Conservation (phyloP, 768 basidiomycete genomes). For the Leccinum subtestaceum region DNA sequence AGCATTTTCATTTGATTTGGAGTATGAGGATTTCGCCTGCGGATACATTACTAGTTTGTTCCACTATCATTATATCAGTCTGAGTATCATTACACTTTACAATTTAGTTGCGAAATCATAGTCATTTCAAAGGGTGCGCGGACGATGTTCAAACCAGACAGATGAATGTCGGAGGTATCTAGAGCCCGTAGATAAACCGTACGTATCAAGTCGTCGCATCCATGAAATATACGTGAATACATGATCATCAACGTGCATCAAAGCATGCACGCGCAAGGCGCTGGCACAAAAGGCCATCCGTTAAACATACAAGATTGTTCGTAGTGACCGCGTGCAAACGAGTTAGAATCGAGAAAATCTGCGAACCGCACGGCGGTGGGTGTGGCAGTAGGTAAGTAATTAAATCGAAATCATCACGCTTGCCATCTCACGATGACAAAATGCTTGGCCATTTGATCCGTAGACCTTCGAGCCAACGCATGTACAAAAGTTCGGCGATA, state of each 20-base stretch:
- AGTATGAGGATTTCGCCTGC: neutral
- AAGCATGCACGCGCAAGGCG: neutral
- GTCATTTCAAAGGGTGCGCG: neutral
- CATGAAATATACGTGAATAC: constrained; percentile 17
- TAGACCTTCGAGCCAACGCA: constrained; percentile 93
- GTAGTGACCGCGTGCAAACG: constrained; percentile 3
- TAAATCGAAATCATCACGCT: no score
- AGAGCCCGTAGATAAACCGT: neutral
- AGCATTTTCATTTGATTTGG: constrained; percentile 21
- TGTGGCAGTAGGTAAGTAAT: neutral
- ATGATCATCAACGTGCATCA: constrained; percentile 4
- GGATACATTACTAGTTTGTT: constrained; percentile 11
- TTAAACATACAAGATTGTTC: neutral
- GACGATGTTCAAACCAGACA: neutral
- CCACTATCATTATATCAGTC: neutral
- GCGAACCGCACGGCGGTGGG: neutral
- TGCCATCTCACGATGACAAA: constrained; percentile 30
- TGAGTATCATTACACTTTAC: constrained; percentile 6
- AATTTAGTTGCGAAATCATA: constrained; percentile 4
- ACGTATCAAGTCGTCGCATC: neutral
- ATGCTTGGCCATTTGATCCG: constrained; percentile 88
- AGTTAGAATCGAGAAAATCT: neutral
- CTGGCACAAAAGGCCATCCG: neutral
- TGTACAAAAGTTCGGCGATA: constrained; percentile 93
- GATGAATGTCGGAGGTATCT: neutral